phyloP scores from a whole-genome alignment of 306 rosid species.

The Vigna angularis region DNA sequence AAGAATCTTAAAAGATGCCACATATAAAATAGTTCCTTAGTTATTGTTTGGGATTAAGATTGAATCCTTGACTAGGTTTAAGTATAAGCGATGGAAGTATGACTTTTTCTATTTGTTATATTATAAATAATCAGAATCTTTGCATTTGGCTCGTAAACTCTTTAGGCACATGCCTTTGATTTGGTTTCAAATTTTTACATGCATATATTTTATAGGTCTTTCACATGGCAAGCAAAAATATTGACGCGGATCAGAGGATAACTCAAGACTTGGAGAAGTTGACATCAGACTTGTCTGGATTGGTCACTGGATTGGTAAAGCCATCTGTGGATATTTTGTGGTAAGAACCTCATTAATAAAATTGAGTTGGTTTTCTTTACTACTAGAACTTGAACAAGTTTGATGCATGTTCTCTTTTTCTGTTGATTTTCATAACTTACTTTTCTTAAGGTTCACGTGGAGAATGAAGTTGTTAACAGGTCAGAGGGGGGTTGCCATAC shows the following conservation, averaged over 20 bases:
- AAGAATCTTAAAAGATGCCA: constrained; percentile 23
- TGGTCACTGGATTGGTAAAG: constrained; percentile 96
- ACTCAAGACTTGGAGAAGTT: constrained; percentile 96
- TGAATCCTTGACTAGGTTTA: not conserved
- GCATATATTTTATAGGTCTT: constrained; percentile 74
- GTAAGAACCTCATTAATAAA: constrained; percentile 55
- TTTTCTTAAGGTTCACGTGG: constrained; percentile 93
- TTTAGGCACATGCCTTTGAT: constrained; percentile 34
- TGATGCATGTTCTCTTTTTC: constrained; percentile 17
- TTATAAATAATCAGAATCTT: constrained; percentile 14
- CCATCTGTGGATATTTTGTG: constrained; percentile 96
- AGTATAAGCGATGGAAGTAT: constrained; percentile 13
- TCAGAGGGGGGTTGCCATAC: constrained; percentile 89
- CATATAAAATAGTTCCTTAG: constrained; percentile 2
- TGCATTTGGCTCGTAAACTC: constrained; percentile 41
- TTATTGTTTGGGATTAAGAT: constrained; percentile 5
- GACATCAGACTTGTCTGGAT: constrained; percentile 85
- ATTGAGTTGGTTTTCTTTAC: constrained; percentile 19
- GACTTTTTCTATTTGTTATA: constrained; percentile 22
- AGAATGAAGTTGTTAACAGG: constrained; percentile 99
- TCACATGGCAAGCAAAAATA: constrained; percentile 81
- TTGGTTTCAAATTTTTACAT: constrained; percentile 40
- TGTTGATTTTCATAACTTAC: constrained; percentile 20
- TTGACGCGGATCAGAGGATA: constrained; percentile 97
- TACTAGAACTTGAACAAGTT: constrained; percentile 32